Percentiles rank a stretch among this genome's conserved stretches.
Evolutionary conservation across 768 basidiomycete species (phyloP).

Genomic region (Naganishia onofrii): DNA sequence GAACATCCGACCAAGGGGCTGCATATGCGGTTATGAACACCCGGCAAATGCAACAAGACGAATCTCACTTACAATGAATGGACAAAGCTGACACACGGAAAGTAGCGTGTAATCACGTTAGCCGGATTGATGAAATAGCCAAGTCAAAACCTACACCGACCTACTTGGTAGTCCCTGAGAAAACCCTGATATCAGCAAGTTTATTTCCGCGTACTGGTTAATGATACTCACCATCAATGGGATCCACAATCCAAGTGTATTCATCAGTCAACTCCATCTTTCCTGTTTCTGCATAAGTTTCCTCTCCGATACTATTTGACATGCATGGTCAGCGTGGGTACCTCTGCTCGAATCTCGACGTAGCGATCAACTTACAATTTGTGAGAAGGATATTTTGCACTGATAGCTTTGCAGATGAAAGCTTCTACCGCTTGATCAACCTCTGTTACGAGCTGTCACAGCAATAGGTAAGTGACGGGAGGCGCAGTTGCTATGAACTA

Average conservation of each 20-base stretch:
- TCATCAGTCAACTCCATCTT: constrained; percentile 69
- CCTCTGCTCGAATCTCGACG: too few relatives aligned
- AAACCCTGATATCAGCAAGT: background rate
- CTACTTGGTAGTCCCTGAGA: constrained; percentile 29
- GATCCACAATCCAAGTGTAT: constrained; percentile 94
- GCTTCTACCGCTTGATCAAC: constrained; percentile 90
- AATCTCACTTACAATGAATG: constrained; percentile 24
- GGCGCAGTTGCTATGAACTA: background rate
- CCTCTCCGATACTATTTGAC: constrained; percentile 69
- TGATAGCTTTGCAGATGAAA: constrained; percentile 69
- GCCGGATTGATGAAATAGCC: background rate
- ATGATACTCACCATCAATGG: constrained; percentile 61
- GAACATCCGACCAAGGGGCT: constrained; percentile 68
- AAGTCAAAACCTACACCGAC: background rate
- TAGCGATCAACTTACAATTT: constrained; percentile 56
- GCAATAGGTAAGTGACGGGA: constrained; percentile 76
- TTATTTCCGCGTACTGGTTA: constrained; percentile 33
- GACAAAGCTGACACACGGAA: constrained; percentile 13
- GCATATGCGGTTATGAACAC: background rate
- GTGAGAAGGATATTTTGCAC: constrained; percentile 67
- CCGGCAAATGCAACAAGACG: background rate
- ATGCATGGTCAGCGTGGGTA: background rate
- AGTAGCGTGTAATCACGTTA: background rate
- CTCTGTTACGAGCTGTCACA: constrained; percentile 81
- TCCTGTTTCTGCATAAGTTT: constrained; percentile 61